A percentile compares a stretch with the other conserved stretches of the same genome.
These are phyloP conservation scores for Xylariales sp. DNA, from an alignment of 2,329 filamentous ascomycete species.

Conservation along the genomic window DNA sequence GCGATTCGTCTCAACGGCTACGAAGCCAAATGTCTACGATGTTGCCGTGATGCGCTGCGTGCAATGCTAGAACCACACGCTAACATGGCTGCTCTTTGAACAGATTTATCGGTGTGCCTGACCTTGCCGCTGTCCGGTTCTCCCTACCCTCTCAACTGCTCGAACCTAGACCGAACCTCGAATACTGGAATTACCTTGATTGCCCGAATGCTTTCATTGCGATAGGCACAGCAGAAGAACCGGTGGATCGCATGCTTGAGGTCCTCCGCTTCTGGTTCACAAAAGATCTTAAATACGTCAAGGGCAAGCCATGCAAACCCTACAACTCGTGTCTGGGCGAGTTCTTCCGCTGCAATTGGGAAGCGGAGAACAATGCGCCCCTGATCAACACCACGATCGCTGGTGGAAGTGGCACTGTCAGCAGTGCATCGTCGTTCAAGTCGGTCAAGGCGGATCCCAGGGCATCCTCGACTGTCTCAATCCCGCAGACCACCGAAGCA, in stretches of 20 bases:
- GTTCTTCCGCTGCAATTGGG: constrained; percentile 98
- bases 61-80: neutral
- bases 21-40: neutral
- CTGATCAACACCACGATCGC: constrained; percentile 49
- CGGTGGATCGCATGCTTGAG: constrained; percentile 89
- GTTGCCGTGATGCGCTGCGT: too few relatives aligned
- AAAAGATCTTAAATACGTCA: constrained; percentile 98
- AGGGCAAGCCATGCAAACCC: constrained; percentile 96
- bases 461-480: constrained; percentile 44
- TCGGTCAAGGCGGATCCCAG: constrained; percentile 37
- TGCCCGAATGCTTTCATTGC: constrained; percentile 82
- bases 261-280: constrained; percentile 97
- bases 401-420: constrained; percentile 27
- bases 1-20: neutral
- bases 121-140: constrained; percentile 93
- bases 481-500: constrained; percentile 42
- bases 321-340: constrained; percentile 97
- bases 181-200: constrained; percentile 99
- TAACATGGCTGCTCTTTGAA: too few relatives aligned
- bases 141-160: constrained; percentile 92
- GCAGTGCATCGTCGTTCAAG: constrained; percentile 44
- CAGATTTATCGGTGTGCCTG: constrained; percentile 94
- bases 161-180: constrained; percentile 92
- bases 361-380: constrained; percentile 74
- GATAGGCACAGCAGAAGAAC: constrained; percentile 84